These are phyloP conservation scores for Patellaria atrata DNA, from an alignment of 495 filamentous ascomycete genomes.

Conservation along the genomic window DNA sequence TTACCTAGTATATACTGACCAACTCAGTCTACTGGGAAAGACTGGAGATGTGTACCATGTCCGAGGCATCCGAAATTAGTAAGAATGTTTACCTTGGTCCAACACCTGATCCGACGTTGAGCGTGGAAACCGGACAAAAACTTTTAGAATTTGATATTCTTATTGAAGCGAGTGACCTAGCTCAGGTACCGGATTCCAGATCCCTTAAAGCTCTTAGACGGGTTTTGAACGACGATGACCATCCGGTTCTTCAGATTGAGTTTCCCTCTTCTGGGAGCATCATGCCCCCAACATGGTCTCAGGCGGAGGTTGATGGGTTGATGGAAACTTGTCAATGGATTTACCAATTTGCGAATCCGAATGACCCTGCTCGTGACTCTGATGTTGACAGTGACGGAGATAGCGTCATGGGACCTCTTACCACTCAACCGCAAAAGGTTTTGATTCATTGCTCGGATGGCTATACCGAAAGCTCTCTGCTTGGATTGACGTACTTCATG, in stretches of 20 bases:
- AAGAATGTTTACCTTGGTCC: slow-evolving; percentile 84
- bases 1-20: slow-evolving; percentile 1
- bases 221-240: slow-evolving; percentile 28
- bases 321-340: slow-evolving; percentile 82
- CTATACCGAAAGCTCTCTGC: slow-evolving; percentile 83
- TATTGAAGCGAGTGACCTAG: slow-evolving; percentile 78
- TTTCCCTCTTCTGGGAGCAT: slow-evolving; percentile 91
- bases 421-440: slow-evolving; percentile 34
- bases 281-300: slow-evolving; percentile 63
- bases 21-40: slow-evolving; percentile 64
- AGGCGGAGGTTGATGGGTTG: slow-evolving; percentile 66
- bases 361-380: slow-evolving; percentile 14
- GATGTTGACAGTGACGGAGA: slow-evolving; percentile 27
- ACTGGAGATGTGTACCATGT: slow-evolving; percentile 86
- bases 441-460: slow-evolving; percentile 90
- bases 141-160: slow-evolving; percentile 48
- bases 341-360: slow-evolving; percentile 54
- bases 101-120: slow-evolving; percentile 52
- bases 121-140: slow-evolving; percentile 19
- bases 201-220: slow-evolving; percentile 44
- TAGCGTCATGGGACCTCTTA: slow-evolving; percentile 30
- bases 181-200: slow-evolving; percentile 44
- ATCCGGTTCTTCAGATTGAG: slow-evolving; percentile 46
- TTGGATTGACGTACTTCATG: slow-evolving; percentile 82
- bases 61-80: slow-evolving; percentile 71